Percentiles rank a stretch among this genome's conserved stretches.
Evolutionary conservation across 768 basidiomycete genomes (phyloP).

Genomic region (Cystoderma amianthinum): DNA sequence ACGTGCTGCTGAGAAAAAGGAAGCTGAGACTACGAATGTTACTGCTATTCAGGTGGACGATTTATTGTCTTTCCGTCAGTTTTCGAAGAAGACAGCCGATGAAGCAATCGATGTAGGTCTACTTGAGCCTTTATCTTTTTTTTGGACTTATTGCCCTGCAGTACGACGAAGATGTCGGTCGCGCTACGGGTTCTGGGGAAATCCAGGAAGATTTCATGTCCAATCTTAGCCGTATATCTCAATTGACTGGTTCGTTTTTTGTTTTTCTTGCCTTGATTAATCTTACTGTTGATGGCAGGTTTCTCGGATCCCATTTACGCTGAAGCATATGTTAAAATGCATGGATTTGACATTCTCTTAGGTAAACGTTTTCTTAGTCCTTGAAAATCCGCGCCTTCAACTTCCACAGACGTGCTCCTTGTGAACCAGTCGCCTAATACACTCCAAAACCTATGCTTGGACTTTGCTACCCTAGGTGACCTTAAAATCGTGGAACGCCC

Average conservation of each 20-base stretch:
- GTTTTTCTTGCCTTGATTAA: background rate
- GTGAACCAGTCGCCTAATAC: slow-evolving; percentile 96
- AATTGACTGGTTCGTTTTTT: slow-evolving; percentile 70
- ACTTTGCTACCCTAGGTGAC: slow-evolving; percentile 96
- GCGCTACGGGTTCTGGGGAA: slow-evolving; percentile 83
- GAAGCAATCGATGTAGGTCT: slow-evolving; percentile 66
- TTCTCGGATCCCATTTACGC: slow-evolving; percentile 99
- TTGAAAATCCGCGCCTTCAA: too few species aligned
- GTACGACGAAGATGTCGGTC: slow-evolving; percentile 85
- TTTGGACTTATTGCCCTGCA: slow-evolving; percentile 30
- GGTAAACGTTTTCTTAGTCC: slow-evolving; percentile 55
- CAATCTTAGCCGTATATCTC: slow-evolving; percentile 87
- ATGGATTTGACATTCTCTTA: slow-evolving; percentile 93
- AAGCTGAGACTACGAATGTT: slow-evolving; percentile 61
- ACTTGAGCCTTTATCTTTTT: slow-evolving; percentile 2
- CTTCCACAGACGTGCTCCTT: slow-evolving; percentile 72
- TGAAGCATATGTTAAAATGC: slow-evolving; percentile 95
- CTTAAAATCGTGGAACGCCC: slow-evolving; percentile 97
- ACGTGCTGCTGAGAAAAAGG: slow-evolving; percentile 87
- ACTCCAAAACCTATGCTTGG: slow-evolving; percentile 91
- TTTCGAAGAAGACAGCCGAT: slow-evolving; percentile 84
- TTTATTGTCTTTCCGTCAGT: slow-evolving; percentile 85
- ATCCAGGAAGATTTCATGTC: slow-evolving; percentile 91
- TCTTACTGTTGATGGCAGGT: slow-evolving; percentile 31
- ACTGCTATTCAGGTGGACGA: slow-evolving; percentile 89